Evolutionary conservation across 106 monocot species (phyloP), one percentile per base, ranked within the genome.

Genomic region (Posidonia australis): DNA sequence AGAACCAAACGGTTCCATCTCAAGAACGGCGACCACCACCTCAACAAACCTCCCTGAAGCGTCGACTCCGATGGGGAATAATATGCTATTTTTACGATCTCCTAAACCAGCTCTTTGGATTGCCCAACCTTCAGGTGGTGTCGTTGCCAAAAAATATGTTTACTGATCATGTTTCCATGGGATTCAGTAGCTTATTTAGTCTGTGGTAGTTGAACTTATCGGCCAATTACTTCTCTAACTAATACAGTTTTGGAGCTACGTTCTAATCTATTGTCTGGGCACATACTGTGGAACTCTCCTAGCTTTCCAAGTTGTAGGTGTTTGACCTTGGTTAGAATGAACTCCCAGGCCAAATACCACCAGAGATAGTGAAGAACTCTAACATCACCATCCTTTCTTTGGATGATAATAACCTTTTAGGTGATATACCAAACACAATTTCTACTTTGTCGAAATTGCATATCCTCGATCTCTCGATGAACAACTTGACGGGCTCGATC

Each of bases 101-200:
- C 20, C 91, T 86, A 5, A 67, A 72, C n/a, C 83, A 86, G 76
- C 77, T 90, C 32, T 90, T 87, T 56, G 86, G 86, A 13, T 58
- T 96, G 79, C 84, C 90, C 5, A 78, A 72, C 25, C 86, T 96
- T 44, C 72, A 90, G 75, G 72, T 58, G 32, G 55, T 96, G 10
- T 81, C 82, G 1, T 84, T 96, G 16, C 86, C 84, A 1, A 76
- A 52, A 1, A 89, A 94, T 61, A 74, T 75, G 1, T 84, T 96
- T 54, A 76, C 78, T 14, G 94, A 86, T 20, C 58, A 62, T 5
- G 70, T 96, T 23, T 90, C 94, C 10, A 84, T 84, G 67, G 94
- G 90, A 5, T 87, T 96, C 78, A 84, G 84, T 77, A 86, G 94
- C 62, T 68, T 96, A 25, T 80, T 76, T 68, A 70, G 74, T 42